Base-by-base conservation (phyloP, 306 rosid species). In the Ammopiptanthus mongolicus region DNA sequence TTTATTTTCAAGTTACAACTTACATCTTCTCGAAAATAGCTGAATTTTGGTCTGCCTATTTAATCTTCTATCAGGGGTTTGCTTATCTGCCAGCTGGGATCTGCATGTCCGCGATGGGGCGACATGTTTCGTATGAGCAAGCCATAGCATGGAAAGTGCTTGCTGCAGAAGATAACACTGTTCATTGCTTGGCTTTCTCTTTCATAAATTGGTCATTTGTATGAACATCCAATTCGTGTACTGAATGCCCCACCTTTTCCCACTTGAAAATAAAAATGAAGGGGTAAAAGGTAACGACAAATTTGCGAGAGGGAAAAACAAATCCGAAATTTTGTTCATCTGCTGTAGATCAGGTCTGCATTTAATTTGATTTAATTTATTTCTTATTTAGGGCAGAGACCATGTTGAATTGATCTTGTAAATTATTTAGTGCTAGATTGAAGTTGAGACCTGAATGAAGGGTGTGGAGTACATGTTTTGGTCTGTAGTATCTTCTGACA, bases 121-220 rank as follows among this genome's bases (percentile, higher is more conserved):
- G 98, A 33, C 91, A 90, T 17, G 84, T 89, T 19, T 89, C 99
- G 0, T 96, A 84, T 10, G 99, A 96, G 47, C 99, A 96, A 84
- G 97, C 93, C 34, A 66, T 90, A n/a, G 92, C 96, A 15, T 96
- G 98, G 99, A 96, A 96, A 85, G 99, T 96, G 13, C 88, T 86
- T 51, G 81, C 90, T 6, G 83, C 89, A 9, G 98, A 92, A 64
- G 93, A 92, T 37, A 90, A 73, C 47, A 71, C 66, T 48, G 92
- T 90, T 65, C 98, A 96, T 69, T 96, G 98, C 88, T 85, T 96
- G 17, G 98, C 98, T 37, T 96, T 96, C 79, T 86, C 92, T 59
- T 96, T 96, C 84, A 75, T 89, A 65, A 96, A 92, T 77, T 96
- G 99, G 99, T 96, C 99, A 19, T 96, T 96, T 90, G 92, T 90